Evolutionary conservation across 352 stramenopile genomes (phyloP), one percentile per base, ranked within the genome.

Genomic region (Phytophthora quininea): DNA sequence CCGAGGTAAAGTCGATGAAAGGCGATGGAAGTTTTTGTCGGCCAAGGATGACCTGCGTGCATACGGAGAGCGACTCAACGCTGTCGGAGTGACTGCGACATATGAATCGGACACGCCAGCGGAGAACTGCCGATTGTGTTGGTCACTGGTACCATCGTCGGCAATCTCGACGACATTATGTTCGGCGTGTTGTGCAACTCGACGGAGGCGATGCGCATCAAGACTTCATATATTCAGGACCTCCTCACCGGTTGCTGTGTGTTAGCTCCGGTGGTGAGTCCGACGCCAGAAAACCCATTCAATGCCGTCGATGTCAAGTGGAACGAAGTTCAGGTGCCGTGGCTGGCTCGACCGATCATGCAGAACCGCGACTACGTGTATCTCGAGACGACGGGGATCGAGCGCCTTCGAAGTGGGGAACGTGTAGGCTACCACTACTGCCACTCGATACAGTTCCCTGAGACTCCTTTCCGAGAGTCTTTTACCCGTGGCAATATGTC

Each of bases 311-410:
- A 27, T 0, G 59, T 90, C 58, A 86, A 90, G 53, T 90, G 82
- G 82, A 45, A 87, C 8, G 82, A 87, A 58, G 66, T 67, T 7
- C 64, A 65, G 5, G 61, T 69, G 27, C 72, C 74, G 0, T 51
- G 79, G 5, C 72, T 75, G 24, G 31, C 77, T 0, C 76, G 79
- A 32, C 66, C 75, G 1, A 51, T 88, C 4, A 32, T 73, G 5
- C 84, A 79, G 57, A 80, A 82, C 58, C 73, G 70, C 11, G 76
- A 84, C 57, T 78, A 79, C 43, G 69, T 84, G n/a, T 82, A 80
- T 54, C 62, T 81, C 51, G 73, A 84, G 47, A 71, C 70, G 0
- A 84, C 73, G 15, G 76, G 76, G 10, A 60, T 84, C 32, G 71
- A 76, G n/a, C 30, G 31, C 3, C 69, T 79, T 3, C 58, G 59